Percentiles rank a stretch among this genome's conserved stretches.
phyloP scores from a whole-genome alignment of 2,329 filamentous ascomycete genomes.

The Apiospora sp. region DNA sequence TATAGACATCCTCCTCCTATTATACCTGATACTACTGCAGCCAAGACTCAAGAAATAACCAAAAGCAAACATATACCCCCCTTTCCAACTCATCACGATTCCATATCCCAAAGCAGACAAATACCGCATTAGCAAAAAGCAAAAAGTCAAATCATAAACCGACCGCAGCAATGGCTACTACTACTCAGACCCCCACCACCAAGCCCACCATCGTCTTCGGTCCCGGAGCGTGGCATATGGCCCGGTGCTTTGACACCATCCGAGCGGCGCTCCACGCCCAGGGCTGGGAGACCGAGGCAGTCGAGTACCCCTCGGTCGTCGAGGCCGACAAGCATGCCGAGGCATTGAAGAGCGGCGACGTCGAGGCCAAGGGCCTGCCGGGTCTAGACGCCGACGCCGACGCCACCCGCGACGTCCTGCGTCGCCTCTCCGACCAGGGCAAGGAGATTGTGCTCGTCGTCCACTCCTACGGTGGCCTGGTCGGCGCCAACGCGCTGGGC shows the following conservation, averaged over 20 bases:
- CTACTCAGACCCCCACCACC: not conserved
- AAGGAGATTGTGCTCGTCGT: constrained; percentile 51
- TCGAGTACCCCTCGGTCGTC: constrained; percentile 43
- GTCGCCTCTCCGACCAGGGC: constrained; percentile 42
- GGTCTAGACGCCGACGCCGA: constrained; percentile 40
- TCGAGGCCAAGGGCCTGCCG: constrained; percentile 29
- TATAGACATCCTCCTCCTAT: not conserved
- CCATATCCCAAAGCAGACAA: not conserved
- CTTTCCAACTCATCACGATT: not conserved
- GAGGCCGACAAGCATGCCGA: not conserved
- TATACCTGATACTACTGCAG: not conserved
- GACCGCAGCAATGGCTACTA: not conserved
- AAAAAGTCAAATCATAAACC: too few species aligned
- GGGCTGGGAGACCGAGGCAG: constrained; percentile 40
- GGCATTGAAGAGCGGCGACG: not conserved
- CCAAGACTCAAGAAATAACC: not conserved
- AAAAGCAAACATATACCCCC: not conserved
- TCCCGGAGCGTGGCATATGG: constrained; percentile 46
- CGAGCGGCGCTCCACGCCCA: constrained; percentile 37
- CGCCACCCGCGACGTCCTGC: constrained; percentile 39
- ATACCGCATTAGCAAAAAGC: too few species aligned
- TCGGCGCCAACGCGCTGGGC: constrained; percentile 47
- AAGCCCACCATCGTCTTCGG: constrained; percentile 43
- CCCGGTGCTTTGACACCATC: constrained; percentile 39
- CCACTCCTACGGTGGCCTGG: constrained; percentile 54